Evolutionary conservation across 1,284 basidiomycete genomes (phyloP).

Genomic region (Ustilago crameri): DNA sequence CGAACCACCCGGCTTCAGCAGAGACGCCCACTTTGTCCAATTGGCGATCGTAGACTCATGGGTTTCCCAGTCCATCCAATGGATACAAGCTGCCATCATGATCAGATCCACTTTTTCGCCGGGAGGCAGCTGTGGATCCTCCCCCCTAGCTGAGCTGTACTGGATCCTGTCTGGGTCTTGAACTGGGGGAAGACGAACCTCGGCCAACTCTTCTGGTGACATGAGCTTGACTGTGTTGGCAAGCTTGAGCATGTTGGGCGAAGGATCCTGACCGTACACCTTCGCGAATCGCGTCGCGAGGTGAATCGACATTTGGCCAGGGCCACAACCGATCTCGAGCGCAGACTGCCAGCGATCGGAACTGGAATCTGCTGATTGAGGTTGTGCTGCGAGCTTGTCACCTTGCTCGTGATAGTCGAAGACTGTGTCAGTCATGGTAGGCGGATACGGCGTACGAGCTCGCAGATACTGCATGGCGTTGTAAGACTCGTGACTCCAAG

Average conservation of each 20-base stretch:
- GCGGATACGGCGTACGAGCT: constrained; percentile 43
- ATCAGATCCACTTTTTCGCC: constrained; percentile 45
- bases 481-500: constrained; percentile 45
- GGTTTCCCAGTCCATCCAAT: constrained; percentile 49
- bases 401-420: constrained; percentile 39
- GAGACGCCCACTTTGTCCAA: constrained; percentile 38
- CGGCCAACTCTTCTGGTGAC: constrained; percentile 34
- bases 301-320: constrained; percentile 48
- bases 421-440: constrained; percentile 33
- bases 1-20: constrained; percentile 43
- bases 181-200: constrained; percentile 25
- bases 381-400: constrained; percentile 3
- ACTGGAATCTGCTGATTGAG: not conserved
- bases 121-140: constrained; percentile 32
- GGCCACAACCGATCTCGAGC: constrained; percentile 46
- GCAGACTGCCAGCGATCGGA: constrained; percentile 32
- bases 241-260: constrained; percentile 45
- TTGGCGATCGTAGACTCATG: constrained; percentile 14
- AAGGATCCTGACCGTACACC: constrained; percentile 41
- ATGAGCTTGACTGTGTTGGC: constrained; percentile 47
- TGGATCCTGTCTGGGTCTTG: constrained; percentile 31
- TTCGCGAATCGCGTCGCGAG: constrained; percentile 36
- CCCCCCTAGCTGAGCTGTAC: constrained; percentile 27
- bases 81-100: constrained; percentile 47
- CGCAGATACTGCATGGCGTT: constrained; percentile 42